Conservation (phyloP, 2,329 filamentous ascomycete genomes). For the Aschersonia sp. region DNA sequence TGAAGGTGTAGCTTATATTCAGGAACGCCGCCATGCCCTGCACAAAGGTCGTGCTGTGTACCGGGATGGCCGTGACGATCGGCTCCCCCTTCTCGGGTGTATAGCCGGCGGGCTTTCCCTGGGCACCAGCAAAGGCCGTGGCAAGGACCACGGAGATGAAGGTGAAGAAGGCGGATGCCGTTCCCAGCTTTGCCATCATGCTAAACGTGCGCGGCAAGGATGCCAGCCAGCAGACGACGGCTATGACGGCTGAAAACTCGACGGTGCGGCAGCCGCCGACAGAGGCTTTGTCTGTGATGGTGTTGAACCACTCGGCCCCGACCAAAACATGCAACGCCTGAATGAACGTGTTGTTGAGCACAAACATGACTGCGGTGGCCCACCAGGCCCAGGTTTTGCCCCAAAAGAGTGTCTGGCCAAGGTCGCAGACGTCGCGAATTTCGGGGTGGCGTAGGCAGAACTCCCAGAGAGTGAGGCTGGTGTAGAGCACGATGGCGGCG, state of each 20-base stretch:
- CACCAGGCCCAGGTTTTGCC: constrained; percentile 60
- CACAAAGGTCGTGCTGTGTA: constrained; percentile 63
- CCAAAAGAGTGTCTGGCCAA: constrained; percentile 92
- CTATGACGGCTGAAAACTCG: constrained; percentile 59
- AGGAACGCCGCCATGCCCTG: constrained; percentile 75
- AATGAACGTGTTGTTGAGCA: constrained; percentile 89
- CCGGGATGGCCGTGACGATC: constrained; percentile 52
- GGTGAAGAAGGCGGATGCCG: constrained; percentile 70
- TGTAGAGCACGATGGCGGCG: constrained; percentile 70
- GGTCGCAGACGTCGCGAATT: constrained; percentile 83
- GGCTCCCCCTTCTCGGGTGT: constrained; percentile 44
- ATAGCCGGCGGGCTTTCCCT: constrained; percentile 59
- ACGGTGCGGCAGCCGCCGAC: constrained; percentile 59
- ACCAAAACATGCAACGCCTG: constrained; percentile 71
- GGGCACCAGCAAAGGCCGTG: constrained; percentile 65
- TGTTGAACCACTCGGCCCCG: constrained; percentile 79
- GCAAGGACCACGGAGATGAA: constrained; percentile 80
- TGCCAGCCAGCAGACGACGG: constrained; percentile 60
- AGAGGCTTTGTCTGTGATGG: constrained; percentile 57
- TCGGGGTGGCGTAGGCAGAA: constrained; percentile 87
- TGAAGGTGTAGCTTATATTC: constrained; percentile 94
- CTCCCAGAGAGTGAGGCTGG: constrained; percentile 50
- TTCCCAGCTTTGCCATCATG: constrained; percentile 65
- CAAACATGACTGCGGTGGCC: constrained; percentile 68
- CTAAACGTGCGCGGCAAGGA: constrained; percentile 79